Evolutionary conservation across 352 stramenopile species (phyloP).

Genomic region (Phytophthora niederhauseri): DNA sequence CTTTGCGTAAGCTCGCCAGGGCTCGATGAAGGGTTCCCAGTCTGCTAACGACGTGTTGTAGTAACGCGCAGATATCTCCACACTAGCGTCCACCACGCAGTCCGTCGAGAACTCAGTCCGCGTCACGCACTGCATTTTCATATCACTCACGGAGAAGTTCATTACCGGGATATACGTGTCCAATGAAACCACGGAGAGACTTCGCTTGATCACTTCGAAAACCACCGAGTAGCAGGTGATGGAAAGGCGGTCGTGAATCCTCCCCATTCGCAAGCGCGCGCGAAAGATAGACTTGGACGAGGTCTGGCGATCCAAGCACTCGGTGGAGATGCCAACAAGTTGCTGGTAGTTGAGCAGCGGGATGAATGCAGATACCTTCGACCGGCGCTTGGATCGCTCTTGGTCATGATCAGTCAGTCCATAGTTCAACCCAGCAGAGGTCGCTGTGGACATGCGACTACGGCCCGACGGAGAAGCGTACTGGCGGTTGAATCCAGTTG

Average conservation of each 20-base stretch:
- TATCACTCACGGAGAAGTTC: constrained; percentile 87
- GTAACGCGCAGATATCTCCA: constrained; percentile 85
- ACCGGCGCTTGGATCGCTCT: constrained; percentile 41
- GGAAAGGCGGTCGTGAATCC: constrained; percentile 74
- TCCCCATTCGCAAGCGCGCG: constrained; percentile 66
- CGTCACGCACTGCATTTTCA: constrained; percentile 78
- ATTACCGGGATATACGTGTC: constrained; percentile 92
- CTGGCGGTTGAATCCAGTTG: constrained; percentile 57
- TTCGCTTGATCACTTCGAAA: constrained; percentile 91
- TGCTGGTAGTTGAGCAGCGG: constrained; percentile 79
- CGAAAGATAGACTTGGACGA: constrained; percentile 63
- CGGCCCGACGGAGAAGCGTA: constrained; percentile 57
- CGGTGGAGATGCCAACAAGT: constrained; percentile 62
- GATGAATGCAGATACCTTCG: constrained; percentile 54
- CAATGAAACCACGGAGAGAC: constrained; percentile 84
- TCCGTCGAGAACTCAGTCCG: constrained; percentile 74
- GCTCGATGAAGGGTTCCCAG: constrained; percentile 90
- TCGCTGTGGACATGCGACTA: constrained; percentile 76
- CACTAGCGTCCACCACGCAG: constrained; percentile 70
- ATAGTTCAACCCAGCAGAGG: constrained; percentile 55
- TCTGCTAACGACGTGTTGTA: constrained; percentile 90
- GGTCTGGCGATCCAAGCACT: constrained; percentile 46
- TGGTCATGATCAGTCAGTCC: constrained; percentile 36
- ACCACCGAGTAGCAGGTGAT: constrained; percentile 80
- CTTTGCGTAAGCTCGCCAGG: constrained; percentile 79